These are phyloP conservation scores for Colletotrichum magnum DNA, from an alignment of 2,329 filamentous ascomycete species.

Conservation along the genomic window DNA sequence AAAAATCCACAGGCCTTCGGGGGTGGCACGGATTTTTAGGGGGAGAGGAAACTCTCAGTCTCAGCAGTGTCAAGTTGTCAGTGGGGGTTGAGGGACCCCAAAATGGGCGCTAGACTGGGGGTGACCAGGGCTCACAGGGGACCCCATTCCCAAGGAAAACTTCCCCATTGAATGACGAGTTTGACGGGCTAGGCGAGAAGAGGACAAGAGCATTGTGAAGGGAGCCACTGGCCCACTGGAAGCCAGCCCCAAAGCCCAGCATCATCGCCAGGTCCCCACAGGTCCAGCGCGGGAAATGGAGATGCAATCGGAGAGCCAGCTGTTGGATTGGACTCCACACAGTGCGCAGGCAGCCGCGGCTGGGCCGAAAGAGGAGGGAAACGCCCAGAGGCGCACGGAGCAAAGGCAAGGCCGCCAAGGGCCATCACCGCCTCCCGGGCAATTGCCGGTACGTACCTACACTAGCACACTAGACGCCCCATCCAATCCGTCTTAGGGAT, in stretches of 20 bases:
- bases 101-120: conserved; percentile 9
- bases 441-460: conserved; percentile 20
- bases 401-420: conserved; percentile 25
- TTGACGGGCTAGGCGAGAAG: conserved; percentile 16
- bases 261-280: conserved; percentile 17
- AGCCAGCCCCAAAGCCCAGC: background rate
- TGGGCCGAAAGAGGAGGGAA: background rate
- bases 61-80: conserved; percentile 24
- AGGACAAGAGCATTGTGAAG: background rate
- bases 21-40: conserved; percentile 29
- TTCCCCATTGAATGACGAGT: conserved; percentile 10
- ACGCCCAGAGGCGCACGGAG: conserved; percentile 25
- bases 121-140: conserved; percentile 28
- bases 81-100: conserved; percentile 8
- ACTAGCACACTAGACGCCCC: too few relatives aligned
- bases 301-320: conserved; percentile 19
- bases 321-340: background rate
- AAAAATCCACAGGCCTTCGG: conserved; percentile 1
- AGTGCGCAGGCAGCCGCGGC: conserved; percentile 2
- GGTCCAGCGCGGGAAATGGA: conserved; percentile 26
- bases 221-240: background rate
- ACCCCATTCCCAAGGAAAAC: conserved; percentile 2
- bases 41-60: conserved; percentile 26
- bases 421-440: conserved; percentile 25
- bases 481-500: background rate